Conservation (phyloP, 106 monocot genomes). For the Platanthera zijinensis region DNA sequence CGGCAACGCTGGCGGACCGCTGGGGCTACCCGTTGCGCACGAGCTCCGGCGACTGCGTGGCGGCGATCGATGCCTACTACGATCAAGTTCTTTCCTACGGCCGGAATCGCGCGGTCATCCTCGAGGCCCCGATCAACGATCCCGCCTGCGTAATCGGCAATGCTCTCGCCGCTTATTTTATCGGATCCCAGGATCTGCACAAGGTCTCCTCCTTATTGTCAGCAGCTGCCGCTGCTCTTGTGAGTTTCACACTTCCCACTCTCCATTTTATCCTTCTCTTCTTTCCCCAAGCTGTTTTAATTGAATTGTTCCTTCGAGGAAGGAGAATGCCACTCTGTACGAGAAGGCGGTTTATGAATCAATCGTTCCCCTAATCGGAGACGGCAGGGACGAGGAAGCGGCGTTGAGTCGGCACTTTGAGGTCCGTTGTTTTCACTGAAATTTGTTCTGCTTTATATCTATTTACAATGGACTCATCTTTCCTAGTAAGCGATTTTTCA, state of each 20-base stretch:
- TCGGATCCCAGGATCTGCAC: neutral
- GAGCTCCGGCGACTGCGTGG: conserved; percentile 1
- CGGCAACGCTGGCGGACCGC: neutral
- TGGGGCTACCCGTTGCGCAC: conserved; percentile 9
- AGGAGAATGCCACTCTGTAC: conserved; percentile 3
- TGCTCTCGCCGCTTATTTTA: conserved; percentile 4
- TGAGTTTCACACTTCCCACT: neutral
- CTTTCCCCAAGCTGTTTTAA: neutral
- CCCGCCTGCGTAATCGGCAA: conserved; percentile 7
- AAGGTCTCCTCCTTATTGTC: conserved; percentile 1
- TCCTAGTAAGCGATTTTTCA: neutral
- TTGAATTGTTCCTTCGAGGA: neutral
- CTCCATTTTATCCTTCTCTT: neutral
- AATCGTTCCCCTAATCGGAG: conserved; percentile 1
- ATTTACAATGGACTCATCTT: no score
- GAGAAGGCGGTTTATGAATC: conserved; percentile 11
- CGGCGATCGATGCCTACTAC: conserved; percentile 1
- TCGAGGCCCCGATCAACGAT: conserved; percentile 6
- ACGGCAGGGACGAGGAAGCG: neutral
- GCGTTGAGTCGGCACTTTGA: conserved; percentile 1
- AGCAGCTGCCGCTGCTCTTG: conserved; percentile 1
- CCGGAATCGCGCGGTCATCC: conserved; percentile 8
- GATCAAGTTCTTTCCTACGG: conserved; percentile 2
- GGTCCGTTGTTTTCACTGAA: neutral
- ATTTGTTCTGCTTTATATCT: neutral